Conservation (phyloP, 805 yeast genomes). For the Starmerella riodocensis region DNA sequence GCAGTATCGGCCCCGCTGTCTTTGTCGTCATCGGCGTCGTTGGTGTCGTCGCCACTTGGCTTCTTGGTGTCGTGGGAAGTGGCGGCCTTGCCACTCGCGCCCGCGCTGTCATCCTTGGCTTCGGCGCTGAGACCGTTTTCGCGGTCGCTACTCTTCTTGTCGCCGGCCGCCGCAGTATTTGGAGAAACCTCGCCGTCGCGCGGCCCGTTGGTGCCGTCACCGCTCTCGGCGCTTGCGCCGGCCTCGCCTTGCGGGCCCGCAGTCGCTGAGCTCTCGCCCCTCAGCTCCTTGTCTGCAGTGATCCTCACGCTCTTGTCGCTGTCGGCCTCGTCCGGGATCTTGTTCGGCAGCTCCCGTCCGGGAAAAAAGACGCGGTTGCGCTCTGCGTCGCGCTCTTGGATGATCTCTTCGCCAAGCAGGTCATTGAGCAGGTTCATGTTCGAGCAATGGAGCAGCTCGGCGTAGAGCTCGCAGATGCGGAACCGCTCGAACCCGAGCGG, state of each 20-base stretch:
- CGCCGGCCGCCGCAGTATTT: too few species aligned
- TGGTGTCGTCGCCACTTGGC: background rate
- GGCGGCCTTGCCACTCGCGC: too few species aligned
- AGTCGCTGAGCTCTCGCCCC: too few species aligned
- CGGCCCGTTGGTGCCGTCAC: background rate
- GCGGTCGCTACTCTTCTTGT: too few species aligned
- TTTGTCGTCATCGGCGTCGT: background rate
- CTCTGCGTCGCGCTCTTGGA: constrained; percentile 53
- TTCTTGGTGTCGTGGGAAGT: too few species aligned
- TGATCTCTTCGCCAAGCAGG: constrained; percentile 52
- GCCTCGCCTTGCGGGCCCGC: too few species aligned
- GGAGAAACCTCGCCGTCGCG: too few species aligned
- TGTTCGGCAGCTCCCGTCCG: constrained; percentile 26
- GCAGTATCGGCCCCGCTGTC: too few species aligned
- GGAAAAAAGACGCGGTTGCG: constrained; percentile 33
- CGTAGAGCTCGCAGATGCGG: constrained; percentile 80
- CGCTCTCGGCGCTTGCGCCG: background rate
- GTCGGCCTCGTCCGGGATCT: constrained; percentile 4
- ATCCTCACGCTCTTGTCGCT: constrained; percentile 22
- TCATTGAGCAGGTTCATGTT: constrained; percentile 88
- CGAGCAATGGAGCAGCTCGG: constrained; percentile 92
- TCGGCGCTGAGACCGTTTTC: background rate
- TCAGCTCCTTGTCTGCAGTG: background rate
- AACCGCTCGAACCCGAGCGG: constrained; percentile 86
- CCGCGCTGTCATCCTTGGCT: background rate